Evolutionary conservation across 495 filamentous ascomycete species (phyloP), one percentile per base, ranked within the genome.

Genomic region (Endocarpon pusillum): DNA sequence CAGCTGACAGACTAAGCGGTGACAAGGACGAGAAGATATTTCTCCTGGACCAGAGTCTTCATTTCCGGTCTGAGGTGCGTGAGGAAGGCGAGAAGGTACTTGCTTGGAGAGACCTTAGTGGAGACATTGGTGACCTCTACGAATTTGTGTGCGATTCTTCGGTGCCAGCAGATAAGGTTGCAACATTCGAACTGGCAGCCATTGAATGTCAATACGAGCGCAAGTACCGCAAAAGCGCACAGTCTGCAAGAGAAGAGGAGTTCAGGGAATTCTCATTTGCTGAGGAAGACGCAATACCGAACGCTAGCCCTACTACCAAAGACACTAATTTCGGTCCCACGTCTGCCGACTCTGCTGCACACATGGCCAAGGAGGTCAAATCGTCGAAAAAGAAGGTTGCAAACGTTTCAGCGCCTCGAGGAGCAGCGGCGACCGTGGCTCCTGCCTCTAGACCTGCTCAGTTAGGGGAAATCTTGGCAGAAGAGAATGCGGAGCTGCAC

Each of bases 21-120:
- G 85, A 94, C 40, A 80, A 80, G 43, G 89, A 97, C 73, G 89
- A 97, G 61, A 94, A 94, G 62, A 83, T 75, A 1, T 97, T 97
- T 54, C 59, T 94, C 14, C 76, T 97, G 4, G 89, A 97, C 62
- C 79, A 93, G 49, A 69, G 68, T 32, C 65, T 97, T 21, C 86
- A 87, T 45, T 86, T 97, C 44, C 75, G 86, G 16, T 78, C 77
- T 4, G 78, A 87, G 42, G 69, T 77, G 35, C 67, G 85, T 34
- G 75, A 82, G 31, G 72, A 73, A 11, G 75, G 74, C 16, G 74
- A 81, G 38, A 82, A 75, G 47, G 75, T 96, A 5, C 67, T 97
- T 38, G 85, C 85, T 26, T 97, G 89, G 89, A 74, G 82, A 29
- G 89, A 96, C 50, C 55, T 94, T 42, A 93, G 83, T 50, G 89